Percentiles rank a stretch among this genome's conserved stretches.
Conservation (phyloP, 2,329 filamentous ascomycete genomes). For the Fusarium sp. region DNA sequence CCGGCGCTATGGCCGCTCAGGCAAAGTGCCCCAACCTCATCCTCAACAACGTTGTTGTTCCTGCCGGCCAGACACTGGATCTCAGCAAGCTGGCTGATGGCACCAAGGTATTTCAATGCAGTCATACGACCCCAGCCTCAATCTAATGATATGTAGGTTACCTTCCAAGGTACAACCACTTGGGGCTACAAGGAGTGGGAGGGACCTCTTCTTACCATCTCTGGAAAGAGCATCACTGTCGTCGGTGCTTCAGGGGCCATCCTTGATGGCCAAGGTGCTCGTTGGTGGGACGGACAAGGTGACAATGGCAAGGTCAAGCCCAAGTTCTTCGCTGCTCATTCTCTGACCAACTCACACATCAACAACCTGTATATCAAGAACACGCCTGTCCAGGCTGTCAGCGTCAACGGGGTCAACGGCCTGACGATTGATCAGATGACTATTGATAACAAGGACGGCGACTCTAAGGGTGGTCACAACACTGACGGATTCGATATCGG, state of each 20-base stretch:
- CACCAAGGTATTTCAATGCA: conserved; percentile 10
- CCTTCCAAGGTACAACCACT: conserved; percentile 28
- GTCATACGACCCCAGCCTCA: background rate
- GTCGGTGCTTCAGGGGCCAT: conserved; percentile 28
- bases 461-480: conserved; percentile 61
- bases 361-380: conserved; percentile 58
- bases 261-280: conserved; percentile 15
- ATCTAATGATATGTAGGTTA: conserved; percentile 1
- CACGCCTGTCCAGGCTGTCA: conserved; percentile 59
- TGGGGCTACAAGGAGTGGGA: conserved; percentile 29
- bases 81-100: conserved; percentile 10
- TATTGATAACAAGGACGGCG: conserved; percentile 58
- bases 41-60: conserved; percentile 24
- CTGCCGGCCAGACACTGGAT: conserved; percentile 19
- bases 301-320: conserved; percentile 17
- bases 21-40: conserved; percentile 28
- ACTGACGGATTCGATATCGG: conserved; percentile 73
- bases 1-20: conserved; percentile 14
- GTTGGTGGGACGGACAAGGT: conserved; percentile 35
- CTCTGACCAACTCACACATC: conserved; percentile 49
- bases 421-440: conserved; percentile 56
- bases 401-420: conserved; percentile 54
- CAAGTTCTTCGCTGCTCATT: conserved; percentile 33
- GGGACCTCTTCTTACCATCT: conserved; percentile 28
- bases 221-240: conserved; percentile 25